Percentiles rank a stretch among this genome's conserved stretches.
phyloP scores from a whole-genome alignment of 169 alveolate species.

The Plasmodium gonderi region DNA sequence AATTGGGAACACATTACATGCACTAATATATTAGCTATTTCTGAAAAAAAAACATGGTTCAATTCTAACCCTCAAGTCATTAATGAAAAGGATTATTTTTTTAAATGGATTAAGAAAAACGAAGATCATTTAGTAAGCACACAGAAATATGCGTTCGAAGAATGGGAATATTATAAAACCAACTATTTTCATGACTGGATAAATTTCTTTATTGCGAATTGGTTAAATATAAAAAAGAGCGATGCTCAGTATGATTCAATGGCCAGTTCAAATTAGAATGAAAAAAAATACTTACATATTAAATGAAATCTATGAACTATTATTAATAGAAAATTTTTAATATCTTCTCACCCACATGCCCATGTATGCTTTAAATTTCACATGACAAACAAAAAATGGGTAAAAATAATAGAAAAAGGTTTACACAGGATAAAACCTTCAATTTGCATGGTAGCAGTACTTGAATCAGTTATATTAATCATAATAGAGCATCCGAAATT shows the following conservation, averaged over 20 bases:
- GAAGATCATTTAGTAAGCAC: not conserved
- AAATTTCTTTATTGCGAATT: not conserved
- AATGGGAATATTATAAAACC: slow-evolving; percentile 6
- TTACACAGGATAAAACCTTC: not conserved
- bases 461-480: not conserved
- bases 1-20: slow-evolving; percentile 2
- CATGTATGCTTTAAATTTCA: not conserved
- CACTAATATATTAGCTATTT: slow-evolving; percentile 12
- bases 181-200: not conserved
- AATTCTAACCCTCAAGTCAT: not conserved
- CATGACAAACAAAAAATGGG: not conserved
- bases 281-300: not conserved
- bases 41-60: slow-evolving; percentile 18
- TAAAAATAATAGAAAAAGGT: not conserved
- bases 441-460: not conserved
- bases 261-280: not conserved
- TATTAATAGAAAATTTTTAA: not conserved
- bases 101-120: not conserved
- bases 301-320: not conserved
- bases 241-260: not conserved
- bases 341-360: not conserved
- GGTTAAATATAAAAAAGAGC: not conserved
- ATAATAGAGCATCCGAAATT: not conserved
- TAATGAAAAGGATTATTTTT: not conserved
- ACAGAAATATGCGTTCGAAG: not conserved